These are phyloP conservation scores for Leishmania tarentolae DNA, from an alignment of 208 protist genomes.

Conservation along the genomic window DNA sequence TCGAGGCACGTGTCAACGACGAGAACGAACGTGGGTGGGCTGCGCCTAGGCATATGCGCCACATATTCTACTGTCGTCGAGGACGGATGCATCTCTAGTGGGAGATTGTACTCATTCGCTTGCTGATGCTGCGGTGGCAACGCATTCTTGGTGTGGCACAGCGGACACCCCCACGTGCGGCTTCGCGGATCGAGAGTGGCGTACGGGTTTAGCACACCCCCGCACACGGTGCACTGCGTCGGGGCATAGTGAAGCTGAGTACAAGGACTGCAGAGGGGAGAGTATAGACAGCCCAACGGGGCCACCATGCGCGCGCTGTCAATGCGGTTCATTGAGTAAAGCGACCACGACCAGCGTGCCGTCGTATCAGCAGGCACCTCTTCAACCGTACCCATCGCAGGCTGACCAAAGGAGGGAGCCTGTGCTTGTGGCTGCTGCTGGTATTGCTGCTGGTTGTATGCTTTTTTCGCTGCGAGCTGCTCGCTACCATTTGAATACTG, in stretches of 20 bases:
- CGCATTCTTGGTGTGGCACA: slow-evolving; percentile 94
- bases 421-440: slow-evolving; percentile 39
- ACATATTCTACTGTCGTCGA: slow-evolving; percentile 95
- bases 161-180: slow-evolving; percentile 93
- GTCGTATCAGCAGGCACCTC: slow-evolving; percentile 18
- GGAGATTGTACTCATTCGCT: slow-evolving; percentile 82
- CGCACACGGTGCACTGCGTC: slow-evolving; percentile 92
- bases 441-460: slow-evolving; percentile 22
- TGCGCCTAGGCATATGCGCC: slow-evolving; percentile 46
- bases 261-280: slow-evolving; percentile 92
- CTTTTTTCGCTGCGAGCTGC: slow-evolving; percentile 9
- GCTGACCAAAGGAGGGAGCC: slow-evolving; percentile 12
- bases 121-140: slow-evolving; percentile 96
- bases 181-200: slow-evolving; percentile 69
- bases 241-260: slow-evolving; percentile 94
- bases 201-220: slow-evolving; percentile 95
- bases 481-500: slow-evolving; percentile 21
- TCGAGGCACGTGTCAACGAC: slow-evolving; percentile 98
- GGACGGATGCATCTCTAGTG: slow-evolving; percentile 30
- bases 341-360: slow-evolving; percentile 95
- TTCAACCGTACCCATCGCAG: slow-evolving; percentile 27
- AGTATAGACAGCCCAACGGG: slow-evolving; percentile 96
- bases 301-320: slow-evolving; percentile 95
- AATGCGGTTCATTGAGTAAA: slow-evolving; percentile 94
- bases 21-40: slow-evolving; percentile 91